Percentiles rank a stretch among this genome's conserved stretches.
Conservation (phyloP, 1,284 basidiomycete genomes). For the Ustilago esculenta region DNA sequence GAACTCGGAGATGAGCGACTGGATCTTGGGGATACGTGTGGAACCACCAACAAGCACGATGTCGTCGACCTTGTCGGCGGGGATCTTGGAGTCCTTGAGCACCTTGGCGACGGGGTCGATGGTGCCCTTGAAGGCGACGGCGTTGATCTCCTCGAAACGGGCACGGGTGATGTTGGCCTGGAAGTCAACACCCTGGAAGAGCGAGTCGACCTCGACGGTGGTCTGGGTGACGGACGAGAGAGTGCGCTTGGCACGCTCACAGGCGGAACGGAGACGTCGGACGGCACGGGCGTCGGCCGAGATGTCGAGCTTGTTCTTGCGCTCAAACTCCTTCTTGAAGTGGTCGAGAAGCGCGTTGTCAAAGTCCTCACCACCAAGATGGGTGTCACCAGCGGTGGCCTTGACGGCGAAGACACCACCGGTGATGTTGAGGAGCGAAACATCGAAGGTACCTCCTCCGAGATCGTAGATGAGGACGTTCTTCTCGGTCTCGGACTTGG, state of each 20-base stretch:
- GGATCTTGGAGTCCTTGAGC: slow-evolving; percentile 97
- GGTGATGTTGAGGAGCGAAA: slow-evolving; percentile 74
- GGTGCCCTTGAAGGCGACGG: slow-evolving; percentile 91
- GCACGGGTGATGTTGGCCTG: slow-evolving; percentile 73
- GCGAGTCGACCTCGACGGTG: slow-evolving; percentile 97
- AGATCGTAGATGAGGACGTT: slow-evolving; percentile 99
- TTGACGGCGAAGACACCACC: slow-evolving; percentile 76
- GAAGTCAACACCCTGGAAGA: slow-evolving; percentile 80
- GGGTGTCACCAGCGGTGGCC: slow-evolving; percentile 73
- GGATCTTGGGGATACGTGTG: slow-evolving; percentile 99
- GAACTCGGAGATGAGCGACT: slow-evolving; percentile 96
- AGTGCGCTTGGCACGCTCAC: slow-evolving; percentile 99
- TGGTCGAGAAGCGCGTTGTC: slow-evolving; percentile 96
- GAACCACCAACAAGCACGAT: slow-evolving; percentile 99
- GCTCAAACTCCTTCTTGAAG: slow-evolving; percentile 78
- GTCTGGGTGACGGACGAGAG: slow-evolving; percentile 98
- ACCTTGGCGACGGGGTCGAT: slow-evolving; percentile 99
- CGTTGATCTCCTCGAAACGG: slow-evolving; percentile 99
- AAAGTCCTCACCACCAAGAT: slow-evolving; percentile 89
- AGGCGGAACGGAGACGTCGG: slow-evolving; percentile 91
- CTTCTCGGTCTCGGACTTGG: slow-evolving; percentile 73
- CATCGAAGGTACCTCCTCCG: slow-evolving; percentile 86
- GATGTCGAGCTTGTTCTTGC: slow-evolving; percentile 83
- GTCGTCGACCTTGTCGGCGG: slow-evolving; percentile 96
- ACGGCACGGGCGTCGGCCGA: slow-evolving; percentile 94